A percentile compares a stretch with the other conserved stretches of the same genome.
phyloP scores from a whole-genome alignment of 202 grass and related monocot genomes.

The Miscanthus sacchariflorus region DNA sequence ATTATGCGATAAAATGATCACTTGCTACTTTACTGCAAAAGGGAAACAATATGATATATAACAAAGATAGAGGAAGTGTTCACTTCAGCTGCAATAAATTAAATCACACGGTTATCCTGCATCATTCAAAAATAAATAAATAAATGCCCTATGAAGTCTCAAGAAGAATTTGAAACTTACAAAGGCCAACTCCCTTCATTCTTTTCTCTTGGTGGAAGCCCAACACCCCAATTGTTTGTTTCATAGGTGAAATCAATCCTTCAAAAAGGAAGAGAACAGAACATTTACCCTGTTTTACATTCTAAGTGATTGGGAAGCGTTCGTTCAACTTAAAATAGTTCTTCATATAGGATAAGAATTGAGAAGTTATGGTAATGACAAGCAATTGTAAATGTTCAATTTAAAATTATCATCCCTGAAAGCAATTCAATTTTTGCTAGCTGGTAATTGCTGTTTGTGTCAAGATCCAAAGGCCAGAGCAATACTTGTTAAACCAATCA shows the following conservation, averaged over 20 bases:
- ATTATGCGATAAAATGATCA: slow-evolving; percentile 23
- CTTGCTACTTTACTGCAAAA: slow-evolving; percentile 20
- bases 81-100: not conserved
- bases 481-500: slow-evolving; percentile 99
- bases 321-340: slow-evolving; percentile 19
- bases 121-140: not conserved
- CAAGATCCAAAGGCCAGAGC: slow-evolving; percentile 35
- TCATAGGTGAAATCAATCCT: slow-evolving; percentile 94
- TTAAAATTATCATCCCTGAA: not conserved
- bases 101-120: not conserved
- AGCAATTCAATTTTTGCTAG: not conserved
- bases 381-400: not conserved
- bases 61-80: not conserved
- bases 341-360: slow-evolving; percentile 22
- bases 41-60: slow-evolving; percentile 11
- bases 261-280: slow-evolving; percentile 46
- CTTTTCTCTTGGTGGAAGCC: slow-evolving; percentile 93
- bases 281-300: not conserved
- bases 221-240: slow-evolving; percentile 98
- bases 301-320: slow-evolving; percentile 16
- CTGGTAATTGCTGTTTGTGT: slow-evolving; percentile 15
- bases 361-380: not conserved
- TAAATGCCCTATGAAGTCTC: not conserved
- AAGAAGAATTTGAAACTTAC: slow-evolving; percentile 57
- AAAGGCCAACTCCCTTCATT: slow-evolving; percentile 83